These are phyloP conservation scores for Lophiotrema nucula DNA, from an alignment of 495 filamentous ascomycete genomes.

Conservation along the genomic window DNA sequence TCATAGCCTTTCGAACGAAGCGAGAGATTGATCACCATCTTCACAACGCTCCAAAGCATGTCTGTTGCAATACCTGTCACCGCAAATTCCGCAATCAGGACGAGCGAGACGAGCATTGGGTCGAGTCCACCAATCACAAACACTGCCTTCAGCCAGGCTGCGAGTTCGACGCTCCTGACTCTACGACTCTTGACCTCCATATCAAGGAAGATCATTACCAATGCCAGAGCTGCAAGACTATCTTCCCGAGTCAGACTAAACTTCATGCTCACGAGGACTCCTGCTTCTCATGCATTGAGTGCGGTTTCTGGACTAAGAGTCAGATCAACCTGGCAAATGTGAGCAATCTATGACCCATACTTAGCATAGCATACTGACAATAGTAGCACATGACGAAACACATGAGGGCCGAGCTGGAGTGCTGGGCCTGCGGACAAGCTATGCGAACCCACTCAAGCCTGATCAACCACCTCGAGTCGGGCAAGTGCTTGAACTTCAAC, in stretches of 20 bases:
- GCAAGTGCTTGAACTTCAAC: conserved; percentile 3
- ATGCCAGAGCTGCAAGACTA: conserved; percentile 3
- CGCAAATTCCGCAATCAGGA: conserved; percentile 15
- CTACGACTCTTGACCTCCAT: conserved; percentile 2
- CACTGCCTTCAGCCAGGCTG: conserved; percentile 27
- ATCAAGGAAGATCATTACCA: conserved; percentile 12
- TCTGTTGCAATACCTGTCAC: conserved; percentile 22
- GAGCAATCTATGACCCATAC: no score
- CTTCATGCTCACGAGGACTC: neutral
- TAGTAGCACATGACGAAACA: no score
- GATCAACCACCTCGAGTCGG: conserved; percentile 23
- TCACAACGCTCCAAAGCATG: conserved; percentile 4
- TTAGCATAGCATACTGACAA: no score
- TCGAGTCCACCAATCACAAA: conserved; percentile 13
- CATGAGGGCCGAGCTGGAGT: no score
- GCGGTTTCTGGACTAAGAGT: no score
- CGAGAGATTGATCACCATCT: conserved; percentile 7
- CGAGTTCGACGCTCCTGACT: conserved; percentile 12
- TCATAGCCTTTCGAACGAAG: conserved; percentile 4
- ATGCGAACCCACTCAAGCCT: conserved; percentile 2
- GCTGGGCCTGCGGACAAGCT: conserved; percentile 11
- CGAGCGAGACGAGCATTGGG: conserved; percentile 26
- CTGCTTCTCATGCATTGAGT: neutral
- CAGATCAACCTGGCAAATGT: no score
- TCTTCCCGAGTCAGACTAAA: conserved; percentile 19